Conservation (phyloP, 2,329 filamentous ascomycete genomes). For the Phyllosticta citrichinensis region DNA sequence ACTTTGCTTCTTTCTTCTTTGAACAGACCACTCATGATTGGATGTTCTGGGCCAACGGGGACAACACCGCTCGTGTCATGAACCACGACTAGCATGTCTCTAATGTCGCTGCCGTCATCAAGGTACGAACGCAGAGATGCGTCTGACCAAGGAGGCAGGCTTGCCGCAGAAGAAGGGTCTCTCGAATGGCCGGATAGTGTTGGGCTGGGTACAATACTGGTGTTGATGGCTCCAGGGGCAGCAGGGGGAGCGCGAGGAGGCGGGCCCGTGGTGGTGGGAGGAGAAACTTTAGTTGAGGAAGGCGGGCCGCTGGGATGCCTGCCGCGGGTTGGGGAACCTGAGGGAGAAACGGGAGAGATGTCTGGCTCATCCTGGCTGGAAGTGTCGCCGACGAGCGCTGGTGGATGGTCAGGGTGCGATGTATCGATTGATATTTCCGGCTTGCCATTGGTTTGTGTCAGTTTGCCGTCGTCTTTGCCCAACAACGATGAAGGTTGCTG, state of each 20-base stretch:
- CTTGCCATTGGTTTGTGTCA: constrained; percentile 6
- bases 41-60: constrained; percentile 74
- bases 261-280: constrained; percentile 13
- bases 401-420: constrained; percentile 36
- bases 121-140: constrained; percentile 77
- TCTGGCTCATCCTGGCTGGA: constrained; percentile 54
- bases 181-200: constrained; percentile 32
- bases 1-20: constrained; percentile 77
- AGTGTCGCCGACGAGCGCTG: constrained; percentile 58
- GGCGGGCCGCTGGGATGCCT: constrained; percentile 15
- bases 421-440: constrained; percentile 11
- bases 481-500: background rate
- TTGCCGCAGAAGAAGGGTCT: constrained; percentile 43
- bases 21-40: constrained; percentile 70
- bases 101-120: constrained; percentile 78
- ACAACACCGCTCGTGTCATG: constrained; percentile 82
- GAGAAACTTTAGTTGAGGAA: constrained; percentile 16
- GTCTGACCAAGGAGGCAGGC: constrained; percentile 72
- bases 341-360: constrained; percentile 23
- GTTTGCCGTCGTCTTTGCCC: background rate
- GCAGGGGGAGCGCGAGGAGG: background rate
- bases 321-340: constrained; percentile 11
- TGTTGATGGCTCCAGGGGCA: constrained; percentile 17
- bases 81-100: constrained; percentile 81
- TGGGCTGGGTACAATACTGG: constrained; percentile 19